phyloP scores from a whole-genome alignment of 257 asterid genomes.

The Echites panduratus region DNA sequence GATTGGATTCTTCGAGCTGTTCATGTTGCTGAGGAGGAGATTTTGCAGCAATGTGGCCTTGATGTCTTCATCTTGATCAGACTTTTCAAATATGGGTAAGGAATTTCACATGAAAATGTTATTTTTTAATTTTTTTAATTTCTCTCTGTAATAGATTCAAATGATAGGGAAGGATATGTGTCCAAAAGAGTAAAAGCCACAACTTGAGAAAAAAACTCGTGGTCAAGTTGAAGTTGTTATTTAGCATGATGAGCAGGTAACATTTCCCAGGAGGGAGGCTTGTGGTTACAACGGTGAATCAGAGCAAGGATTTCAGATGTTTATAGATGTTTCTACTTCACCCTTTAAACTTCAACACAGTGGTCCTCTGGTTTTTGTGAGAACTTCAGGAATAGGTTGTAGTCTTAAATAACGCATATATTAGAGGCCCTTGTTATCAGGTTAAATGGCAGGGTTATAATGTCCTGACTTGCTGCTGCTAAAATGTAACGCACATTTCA shows the following conservation, averaged over 20 bases:
- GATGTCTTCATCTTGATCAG: conserved; percentile 71
- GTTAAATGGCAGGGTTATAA: neutral
- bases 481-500: neutral
- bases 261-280: too few relatives aligned
- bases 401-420: neutral
- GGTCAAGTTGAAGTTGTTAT: neutral
- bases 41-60: conserved; percentile 68
- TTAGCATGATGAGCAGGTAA: neutral
- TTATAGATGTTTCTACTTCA: neutral
- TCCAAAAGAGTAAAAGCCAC: neutral
- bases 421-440: neutral
- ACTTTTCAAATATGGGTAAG: conserved; percentile 76
- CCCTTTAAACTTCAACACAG: neutral
- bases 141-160: neutral
- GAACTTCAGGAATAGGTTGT: neutral
- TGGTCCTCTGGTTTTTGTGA: neutral
- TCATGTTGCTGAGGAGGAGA: conserved; percentile 57
- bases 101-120: neutral
- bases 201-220: neutral
- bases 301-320: neutral
- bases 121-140: too few relatives aligned
- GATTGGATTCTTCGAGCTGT: conserved; percentile 60
- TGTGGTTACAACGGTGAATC: neutral
- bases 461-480: neutral
- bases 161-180: neutral